These are phyloP conservation scores for Alternaria hordeiaustralica DNA, from an alignment of 2,329 filamentous ascomycete genomes.

Conservation along the genomic window DNA sequence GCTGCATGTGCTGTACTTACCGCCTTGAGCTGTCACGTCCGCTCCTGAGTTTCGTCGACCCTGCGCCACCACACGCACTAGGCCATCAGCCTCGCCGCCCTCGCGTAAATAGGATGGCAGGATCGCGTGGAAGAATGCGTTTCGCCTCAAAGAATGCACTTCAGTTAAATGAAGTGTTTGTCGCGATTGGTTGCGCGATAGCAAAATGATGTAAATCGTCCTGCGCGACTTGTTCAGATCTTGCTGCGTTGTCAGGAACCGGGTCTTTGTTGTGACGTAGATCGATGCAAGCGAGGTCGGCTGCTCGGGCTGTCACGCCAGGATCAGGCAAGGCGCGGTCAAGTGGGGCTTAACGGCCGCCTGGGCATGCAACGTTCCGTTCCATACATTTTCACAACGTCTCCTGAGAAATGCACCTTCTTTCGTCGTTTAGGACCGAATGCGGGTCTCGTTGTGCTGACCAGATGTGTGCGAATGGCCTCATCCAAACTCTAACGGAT, in stretches of 20 bases:
- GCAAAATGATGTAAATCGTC: conserved; percentile 30
- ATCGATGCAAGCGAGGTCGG: conserved; percentile 8
- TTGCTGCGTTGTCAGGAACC: conserved; percentile 16
- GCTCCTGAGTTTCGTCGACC: neutral
- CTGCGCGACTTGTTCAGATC: neutral
- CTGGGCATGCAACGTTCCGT: conserved; percentile 14
- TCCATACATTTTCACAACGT: conserved; percentile 5
- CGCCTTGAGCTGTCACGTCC: neutral
- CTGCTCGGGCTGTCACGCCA: conserved; percentile 11
- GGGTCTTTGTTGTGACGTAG: conserved; percentile 12
- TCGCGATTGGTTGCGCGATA: conserved; percentile 15
- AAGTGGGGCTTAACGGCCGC: conserved; percentile 14
- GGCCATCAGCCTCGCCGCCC: conserved; percentile 6
- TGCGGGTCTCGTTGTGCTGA: neutral
- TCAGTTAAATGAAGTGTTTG: conserved; percentile 13
- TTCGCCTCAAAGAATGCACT: conserved; percentile 8
- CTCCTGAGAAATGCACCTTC: neutral
- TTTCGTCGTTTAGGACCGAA: neutral
- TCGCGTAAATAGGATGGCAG: conserved; percentile 16
- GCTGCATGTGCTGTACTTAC: neutral
- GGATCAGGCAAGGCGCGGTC: conserved; percentile 15
- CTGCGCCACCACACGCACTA: conserved; percentile 6
- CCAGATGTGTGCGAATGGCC: neutral
- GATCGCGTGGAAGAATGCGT: conserved; percentile 20
- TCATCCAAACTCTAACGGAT: neutral